Base-by-base conservation (phyloP, 306 rosid species). In the Acacia confusa region DNA sequence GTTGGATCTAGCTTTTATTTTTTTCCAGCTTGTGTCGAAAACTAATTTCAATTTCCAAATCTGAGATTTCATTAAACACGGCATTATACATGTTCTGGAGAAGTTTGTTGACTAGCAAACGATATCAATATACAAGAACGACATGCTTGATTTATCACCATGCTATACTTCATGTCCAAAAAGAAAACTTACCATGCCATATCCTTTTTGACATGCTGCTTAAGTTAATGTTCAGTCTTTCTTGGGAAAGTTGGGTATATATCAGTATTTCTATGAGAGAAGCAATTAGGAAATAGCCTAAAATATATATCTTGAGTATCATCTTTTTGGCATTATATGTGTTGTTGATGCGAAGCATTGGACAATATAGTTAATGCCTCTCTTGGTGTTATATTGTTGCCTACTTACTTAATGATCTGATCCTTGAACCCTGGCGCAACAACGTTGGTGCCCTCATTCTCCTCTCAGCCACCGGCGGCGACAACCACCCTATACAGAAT, bases 341-440 rank as follows among this genome's bases (percentile, higher is more conserved):
- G 28, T 22, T 44, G 12, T 43, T 70, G 25, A 70, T 14, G 25
- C 9, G 60, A 72, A 70, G 75, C 78, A 12, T 53, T 52, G 71
- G 71, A 38, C 32, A 69, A 7, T 9, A 73, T 52, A 58, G 66
- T n/a, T 69, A 78, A 82, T 82, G 58, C 79, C 69, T 24, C 55
- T 22, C 41, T n/a, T n/a, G 20, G 25, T 80, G 25, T 15, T 10
- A 2, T 27, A 13, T 14, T 80, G 28, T 4, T 14, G 4, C n/a
- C 30, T 44, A 40, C 55, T 61, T 41, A n/a, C n/a, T n/a, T n/a
- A n/a, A n/a, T n/a, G n/a, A n/a, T n/a, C n/a, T n/a, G n/a, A n/a
- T n/a, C n/a, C n/a, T n/a, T n/a, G n/a, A n/a, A n/a, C n/a, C n/a
- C n/a, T n/a, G n/a, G n/a, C n/a, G n/a, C n/a, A n/a, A n/a, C n/a